phyloP scores from a whole-genome alignment of 1,139 yeast genomes.

The Lodderomyces margitis region DNA sequence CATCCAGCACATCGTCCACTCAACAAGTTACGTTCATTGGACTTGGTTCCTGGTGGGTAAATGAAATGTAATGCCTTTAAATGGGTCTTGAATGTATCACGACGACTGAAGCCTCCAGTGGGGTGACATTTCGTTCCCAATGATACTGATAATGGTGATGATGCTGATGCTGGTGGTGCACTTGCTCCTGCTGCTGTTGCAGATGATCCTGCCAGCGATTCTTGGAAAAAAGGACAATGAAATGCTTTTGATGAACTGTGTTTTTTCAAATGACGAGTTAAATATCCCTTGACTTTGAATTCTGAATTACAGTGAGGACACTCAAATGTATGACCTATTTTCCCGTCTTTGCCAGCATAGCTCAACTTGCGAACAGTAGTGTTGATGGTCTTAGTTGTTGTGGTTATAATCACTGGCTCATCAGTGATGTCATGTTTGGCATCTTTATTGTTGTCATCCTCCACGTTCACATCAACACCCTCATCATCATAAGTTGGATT shows the following conservation, averaged over 20 bases:
- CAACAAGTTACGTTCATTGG: slow-evolving; percentile 40
- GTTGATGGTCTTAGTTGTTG: slow-evolving; percentile 16
- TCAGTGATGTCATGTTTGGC: background rate
- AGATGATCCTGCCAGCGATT: slow-evolving; percentile 23
- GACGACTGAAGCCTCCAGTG: slow-evolving; percentile 57
- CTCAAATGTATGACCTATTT: slow-evolving; percentile 14
- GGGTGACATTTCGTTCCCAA: slow-evolving; percentile 53
- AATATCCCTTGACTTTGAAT: slow-evolving; percentile 55
- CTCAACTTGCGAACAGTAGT: slow-evolving; percentile 15
- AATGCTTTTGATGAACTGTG: slow-evolving; percentile 52
- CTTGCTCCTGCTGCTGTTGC: background rate
- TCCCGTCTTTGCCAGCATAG: slow-evolving; percentile 14
- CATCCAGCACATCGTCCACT: slow-evolving; percentile 61
- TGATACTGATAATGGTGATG: slow-evolving; percentile 6
- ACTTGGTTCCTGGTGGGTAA: slow-evolving; percentile 58
- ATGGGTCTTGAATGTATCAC: slow-evolving; percentile 60
- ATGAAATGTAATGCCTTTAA: slow-evolving; percentile 57
- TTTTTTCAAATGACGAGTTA: slow-evolving; percentile 56
- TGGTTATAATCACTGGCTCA: slow-evolving; percentile 3
- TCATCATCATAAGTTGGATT: background rate
- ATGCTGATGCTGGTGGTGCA: background rate
- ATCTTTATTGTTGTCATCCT: slow-evolving; percentile 4
- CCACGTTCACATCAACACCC: slow-evolving; percentile 2
- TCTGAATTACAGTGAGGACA: slow-evolving; percentile 47
- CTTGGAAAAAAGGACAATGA: slow-evolving; percentile 52